Base-by-base conservation (phyloP, 2,329 filamentous ascomycete genomes). In the Herpotrichia juniperi region DNA sequence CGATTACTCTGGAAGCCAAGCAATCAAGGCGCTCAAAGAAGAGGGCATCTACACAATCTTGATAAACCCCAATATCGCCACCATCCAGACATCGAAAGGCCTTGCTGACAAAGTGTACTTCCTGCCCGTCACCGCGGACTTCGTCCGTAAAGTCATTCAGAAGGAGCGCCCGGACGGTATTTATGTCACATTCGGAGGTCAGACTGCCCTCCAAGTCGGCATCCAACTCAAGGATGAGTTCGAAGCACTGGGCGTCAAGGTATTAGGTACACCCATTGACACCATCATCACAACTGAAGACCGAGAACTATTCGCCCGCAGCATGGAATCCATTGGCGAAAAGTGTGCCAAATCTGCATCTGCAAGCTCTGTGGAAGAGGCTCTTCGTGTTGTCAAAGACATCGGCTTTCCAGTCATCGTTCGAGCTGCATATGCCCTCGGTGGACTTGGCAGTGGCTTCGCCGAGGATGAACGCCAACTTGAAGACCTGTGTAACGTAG, bases 241-340 rank as follows among this genome's bases (percentile, higher is more conserved):
- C 59, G 91, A 96, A 74, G 82, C 79, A 45, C 88, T 97, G 4
- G 94, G 94, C 39, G 93, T 99, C 66, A 88, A 92, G 78, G 93
- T 99, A 37, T 83, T 99, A 14, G 94, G 94, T 75, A 99, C 94
- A 5, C 93, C 93, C 11, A 97, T 99, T 57, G 90, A 97, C 37
- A 97, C 94, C 42, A 96, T 99, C 77, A 96, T 97, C 77, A 97
- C 93, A 19, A 99, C 94, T 1, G 94, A 99, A 76, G 94, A 99
- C 69, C 90, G 94, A 74, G 94, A 99, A 78, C 84, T 97, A 35
- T 99, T 99, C 68, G 94, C 94, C 47, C 88, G 93, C 59, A 96
- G 91, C 80, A 97, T 99, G 93, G 93, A 97, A 70, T 94, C 92
- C 0, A 97, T 99, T 69, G 90, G 91, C 56, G 94, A 97, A 78